Evolutionary conservation across 2,329 filamentous ascomycete genomes (phyloP), one percentile per base, ranked within the genome.

Genomic region (Aspergillus carbonarius): DNA sequence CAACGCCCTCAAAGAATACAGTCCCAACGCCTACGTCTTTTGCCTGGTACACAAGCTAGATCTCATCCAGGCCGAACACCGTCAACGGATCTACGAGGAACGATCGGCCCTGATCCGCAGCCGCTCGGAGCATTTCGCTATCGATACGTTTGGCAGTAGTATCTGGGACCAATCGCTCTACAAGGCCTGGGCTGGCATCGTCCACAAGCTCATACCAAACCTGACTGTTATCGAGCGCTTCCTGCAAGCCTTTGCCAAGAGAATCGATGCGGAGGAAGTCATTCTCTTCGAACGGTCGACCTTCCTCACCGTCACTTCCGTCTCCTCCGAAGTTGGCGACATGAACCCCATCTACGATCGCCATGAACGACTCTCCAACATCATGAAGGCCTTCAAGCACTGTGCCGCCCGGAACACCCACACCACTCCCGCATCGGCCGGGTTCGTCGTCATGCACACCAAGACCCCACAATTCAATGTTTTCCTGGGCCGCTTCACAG

Each of bases 81-180:
- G 93, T 60, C 88, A 92, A 71, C 81, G 86, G 59, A 86, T 96
- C 63, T 97, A 96, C 75, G 88, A 93, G 62, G 90, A 96, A 69
- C 88, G 92, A 60, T 88, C 92, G 23, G 82, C 85, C 30, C 81
- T 92, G 56, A 91, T 97, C 62, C 85, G 88, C 58, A 85, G 87
- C 63, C 91, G 91, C 70, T 93, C 90, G 57, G 83, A 85, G 57
- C 77, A 82, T 17, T 86, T 96, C 72, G 85, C 88, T 63, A 83
- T 97, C 60, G 91, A 91, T 59, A 92, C 93, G 60, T 98, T 96
- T 74, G 91, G 92, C 9, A 98, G 93, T 32, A 96, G 91, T 55
- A 99, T 99, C 72, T 99, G 95, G 95, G 95, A 99, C 72, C 95
- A 99, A 79, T 96, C 90, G 56, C 82, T 99, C 37, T 99, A 98